These are phyloP conservation scores for Mentha longifolia DNA, from an alignment of 257 asterid species.

Conservation along the genomic window DNA sequence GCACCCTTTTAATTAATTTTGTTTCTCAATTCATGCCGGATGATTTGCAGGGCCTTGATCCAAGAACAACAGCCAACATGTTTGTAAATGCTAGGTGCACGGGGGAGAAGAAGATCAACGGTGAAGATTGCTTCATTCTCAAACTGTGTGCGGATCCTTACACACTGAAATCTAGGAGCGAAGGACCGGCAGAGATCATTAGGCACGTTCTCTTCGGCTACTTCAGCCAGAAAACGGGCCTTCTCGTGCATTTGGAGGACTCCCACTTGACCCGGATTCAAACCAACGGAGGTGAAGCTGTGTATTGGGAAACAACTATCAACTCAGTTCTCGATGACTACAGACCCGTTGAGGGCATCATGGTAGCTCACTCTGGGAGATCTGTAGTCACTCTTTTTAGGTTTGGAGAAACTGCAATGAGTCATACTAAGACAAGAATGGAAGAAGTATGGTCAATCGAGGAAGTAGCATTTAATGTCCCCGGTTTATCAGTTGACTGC, in stretches of 20 bases:
- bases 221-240: conserved; percentile 65
- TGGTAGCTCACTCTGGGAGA: conserved; percentile 63
- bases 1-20: no score
- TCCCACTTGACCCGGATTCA: conserved; percentile 61
- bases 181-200: conserved; percentile 64
- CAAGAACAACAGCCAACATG: conserved; percentile 63
- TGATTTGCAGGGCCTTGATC: conserved; percentile 55
- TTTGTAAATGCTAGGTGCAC: conserved; percentile 59
- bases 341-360: conserved; percentile 54
- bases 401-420: conserved; percentile 63
- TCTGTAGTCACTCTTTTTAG: conserved; percentile 58
- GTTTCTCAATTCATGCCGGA: background rate
- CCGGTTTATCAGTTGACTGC: conserved; percentile 52
- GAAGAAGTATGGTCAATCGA: conserved; percentile 59
- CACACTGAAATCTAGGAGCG: conserved; percentile 53
- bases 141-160: conserved; percentile 58
- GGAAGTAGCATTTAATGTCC: conserved; percentile 60
- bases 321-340: conserved; percentile 57
- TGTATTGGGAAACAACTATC: conserved; percentile 64
- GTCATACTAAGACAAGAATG: conserved; percentile 62
- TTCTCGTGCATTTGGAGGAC: conserved; percentile 57
- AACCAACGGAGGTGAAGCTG: conserved; percentile 50
- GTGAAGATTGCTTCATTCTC: conserved; percentile 62
- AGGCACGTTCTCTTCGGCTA: conserved; percentile 58
- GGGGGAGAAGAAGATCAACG: conserved; percentile 55